Conservation (phyloP, 1,284 basidiomycete genomes). For the Apiotrichum akiyoshidainum region DNA sequence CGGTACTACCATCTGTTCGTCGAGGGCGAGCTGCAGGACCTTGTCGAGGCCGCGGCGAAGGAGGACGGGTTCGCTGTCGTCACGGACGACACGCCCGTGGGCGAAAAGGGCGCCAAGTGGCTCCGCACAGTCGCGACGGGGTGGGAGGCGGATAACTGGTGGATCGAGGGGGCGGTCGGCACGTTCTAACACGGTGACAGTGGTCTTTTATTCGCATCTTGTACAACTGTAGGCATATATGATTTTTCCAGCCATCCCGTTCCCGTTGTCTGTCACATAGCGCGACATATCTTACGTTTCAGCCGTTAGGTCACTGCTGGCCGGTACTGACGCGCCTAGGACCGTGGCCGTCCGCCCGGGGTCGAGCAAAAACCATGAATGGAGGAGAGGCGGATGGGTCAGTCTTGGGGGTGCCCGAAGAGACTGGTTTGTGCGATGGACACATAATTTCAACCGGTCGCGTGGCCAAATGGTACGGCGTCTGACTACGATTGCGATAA, state of each 20-base stretch:
- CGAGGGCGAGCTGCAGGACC: constrained; percentile 65
- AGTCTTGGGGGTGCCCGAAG: no score
- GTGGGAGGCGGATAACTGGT: constrained; percentile 65
- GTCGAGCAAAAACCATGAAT: no score
- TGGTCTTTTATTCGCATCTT: background rate
- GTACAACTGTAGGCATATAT: constrained; percentile 3
- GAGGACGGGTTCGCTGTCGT: constrained; percentile 56
- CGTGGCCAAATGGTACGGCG: no score
- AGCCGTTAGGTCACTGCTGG: no score
- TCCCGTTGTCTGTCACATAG: no score
- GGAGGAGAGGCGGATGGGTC: no score
- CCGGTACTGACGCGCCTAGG: no score
- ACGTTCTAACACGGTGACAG: background rate
- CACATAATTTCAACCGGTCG: no score
- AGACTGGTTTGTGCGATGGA: no score
- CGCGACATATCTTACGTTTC: no score
- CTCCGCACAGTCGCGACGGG: constrained; percentile 67
- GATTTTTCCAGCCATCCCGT: background rate
- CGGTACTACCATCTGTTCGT: constrained; percentile 94
- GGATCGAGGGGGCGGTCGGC: constrained; percentile 48
- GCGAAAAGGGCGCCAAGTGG: constrained; percentile 47
- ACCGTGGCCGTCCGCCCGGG: no score
- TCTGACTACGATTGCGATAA: no score
- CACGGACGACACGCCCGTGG: constrained; percentile 7
- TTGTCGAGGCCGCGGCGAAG: constrained; percentile 63